Conservation (phyloP, 768 basidiomycete genomes). For the Boletellus emodensis region DNA sequence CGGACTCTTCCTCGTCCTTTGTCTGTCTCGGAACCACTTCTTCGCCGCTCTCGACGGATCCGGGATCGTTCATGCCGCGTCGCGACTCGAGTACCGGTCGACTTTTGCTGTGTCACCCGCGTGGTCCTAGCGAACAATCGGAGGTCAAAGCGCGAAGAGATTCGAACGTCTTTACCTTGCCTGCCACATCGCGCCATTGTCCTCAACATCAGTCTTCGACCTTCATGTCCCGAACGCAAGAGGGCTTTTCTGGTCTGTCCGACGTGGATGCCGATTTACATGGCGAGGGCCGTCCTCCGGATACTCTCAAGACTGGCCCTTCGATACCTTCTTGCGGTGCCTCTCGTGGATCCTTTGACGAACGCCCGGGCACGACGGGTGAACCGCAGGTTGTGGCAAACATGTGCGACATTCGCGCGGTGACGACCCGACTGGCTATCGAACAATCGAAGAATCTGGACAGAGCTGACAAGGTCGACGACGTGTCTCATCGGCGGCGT, state of each 20-base stretch:
- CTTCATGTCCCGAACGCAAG: not conserved
- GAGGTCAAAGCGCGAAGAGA: not conserved
- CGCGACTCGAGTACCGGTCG: not conserved
- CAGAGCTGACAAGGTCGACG: not conserved
- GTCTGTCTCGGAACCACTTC: not conserved
- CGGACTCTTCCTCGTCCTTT: slow-evolving; percentile 21
- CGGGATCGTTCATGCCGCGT: too few species aligned
- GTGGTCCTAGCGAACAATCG: not conserved
- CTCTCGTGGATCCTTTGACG: not conserved
- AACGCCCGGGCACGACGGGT: not conserved
- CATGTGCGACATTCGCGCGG: slow-evolving; percentile 9
- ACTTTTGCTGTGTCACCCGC: not conserved
- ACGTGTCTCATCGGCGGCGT: not conserved
- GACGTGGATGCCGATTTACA: not conserved
- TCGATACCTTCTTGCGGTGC: not conserved
- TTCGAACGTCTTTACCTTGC: not conserved
- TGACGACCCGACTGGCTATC: not conserved
- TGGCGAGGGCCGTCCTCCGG: too few species aligned
- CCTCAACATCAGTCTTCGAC: not conserved
- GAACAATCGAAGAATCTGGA: not conserved
- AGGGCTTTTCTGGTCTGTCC: not conserved
- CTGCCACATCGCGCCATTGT: not conserved
- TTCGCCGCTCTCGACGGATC: not conserved
- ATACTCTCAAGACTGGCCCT: not conserved
- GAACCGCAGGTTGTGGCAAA: not conserved